Percentiles rank a stretch among this genome's conserved stretches.
These are phyloP conservation scores for Rosa persica DNA, from an alignment of 306 rosid species.

Conservation along the genomic window DNA sequence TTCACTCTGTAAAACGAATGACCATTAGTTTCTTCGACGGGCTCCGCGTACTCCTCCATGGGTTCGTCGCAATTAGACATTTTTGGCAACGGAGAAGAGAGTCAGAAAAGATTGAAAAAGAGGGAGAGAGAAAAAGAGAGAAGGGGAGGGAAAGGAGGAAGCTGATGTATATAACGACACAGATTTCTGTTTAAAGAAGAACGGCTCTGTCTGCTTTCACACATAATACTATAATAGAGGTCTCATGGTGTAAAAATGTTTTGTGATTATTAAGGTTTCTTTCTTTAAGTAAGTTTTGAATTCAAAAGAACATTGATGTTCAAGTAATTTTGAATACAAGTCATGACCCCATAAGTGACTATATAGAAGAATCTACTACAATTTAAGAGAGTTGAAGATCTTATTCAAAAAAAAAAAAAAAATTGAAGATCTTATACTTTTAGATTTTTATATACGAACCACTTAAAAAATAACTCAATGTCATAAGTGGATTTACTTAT, in stretches of 20 bases:
- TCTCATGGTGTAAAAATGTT: no score
- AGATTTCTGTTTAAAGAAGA: not conserved
- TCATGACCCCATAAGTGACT: no score
- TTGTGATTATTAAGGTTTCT: not conserved
- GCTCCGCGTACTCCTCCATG: slow-evolving; percentile 24
- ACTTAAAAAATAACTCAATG: no score
- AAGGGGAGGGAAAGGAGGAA: slow-evolving; percentile 3
- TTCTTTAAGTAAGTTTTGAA: not conserved
- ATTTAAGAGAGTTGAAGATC: no score
- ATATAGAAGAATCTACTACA: no score
- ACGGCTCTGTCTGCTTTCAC: not conserved
- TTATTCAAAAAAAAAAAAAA: no score
- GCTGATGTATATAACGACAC: not conserved
- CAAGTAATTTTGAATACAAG: no score
- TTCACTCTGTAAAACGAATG: slow-evolving; percentile 49
- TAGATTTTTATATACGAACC: no score
- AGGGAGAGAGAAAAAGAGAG: not conserved
- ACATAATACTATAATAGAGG: no score
- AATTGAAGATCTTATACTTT: no score
- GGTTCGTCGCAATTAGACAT: slow-evolving; percentile 57
- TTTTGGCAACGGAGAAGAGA: not conserved
- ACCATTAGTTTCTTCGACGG: slow-evolving; percentile 38
- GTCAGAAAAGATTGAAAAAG: not conserved
- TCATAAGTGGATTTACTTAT: no score
- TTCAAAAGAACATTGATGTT: no score